phyloP scores from a whole-genome alignment of 179 eudicot species.

The Actinidia arguta region DNA sequence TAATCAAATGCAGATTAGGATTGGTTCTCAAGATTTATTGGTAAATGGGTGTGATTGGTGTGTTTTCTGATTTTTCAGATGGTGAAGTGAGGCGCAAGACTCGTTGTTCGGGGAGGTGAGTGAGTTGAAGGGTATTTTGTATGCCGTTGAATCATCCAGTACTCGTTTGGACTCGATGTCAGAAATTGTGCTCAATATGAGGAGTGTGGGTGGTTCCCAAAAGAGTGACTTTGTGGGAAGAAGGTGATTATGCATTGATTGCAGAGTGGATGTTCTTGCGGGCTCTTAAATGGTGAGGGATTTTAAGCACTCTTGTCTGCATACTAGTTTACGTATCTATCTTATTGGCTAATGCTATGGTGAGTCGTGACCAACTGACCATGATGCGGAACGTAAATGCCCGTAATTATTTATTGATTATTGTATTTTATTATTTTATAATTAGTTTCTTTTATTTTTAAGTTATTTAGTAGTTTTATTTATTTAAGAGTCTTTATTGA shows the following conservation, averaged over 20 bases:
- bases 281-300: constrained; percentile 68
- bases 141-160: constrained; percentile 24
- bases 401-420: too few relatives aligned
- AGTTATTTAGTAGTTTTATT: too few relatives aligned
- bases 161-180: constrained; percentile 15
- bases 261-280: constrained; percentile 81
- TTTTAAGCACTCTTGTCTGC: background rate
- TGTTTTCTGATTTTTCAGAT: constrained; percentile 39
- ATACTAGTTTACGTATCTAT: background rate
- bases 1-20: too few relatives aligned
- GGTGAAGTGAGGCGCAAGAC: constrained; percentile 67
- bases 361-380: too few relatives aligned
- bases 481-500: too few relatives aligned
- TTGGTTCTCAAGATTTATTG: background rate
- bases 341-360: too few relatives aligned
- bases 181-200: constrained; percentile 60
- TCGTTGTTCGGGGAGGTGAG: constrained; percentile 28
- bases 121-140: constrained; percentile 43
- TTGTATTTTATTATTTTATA: too few relatives aligned
- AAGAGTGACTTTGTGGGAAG: constrained; percentile 20
- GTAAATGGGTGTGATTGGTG: background rate
- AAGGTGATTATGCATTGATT: constrained; percentile 62
- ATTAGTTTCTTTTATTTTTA: too few relatives aligned
- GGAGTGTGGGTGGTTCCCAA: constrained; percentile 27
- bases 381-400: too few relatives aligned